Evolutionary conservation across 805 yeast genomes (phyloP), one percentile per base, ranked within the genome.

Genomic region (Metschnikowia orientalis): DNA sequence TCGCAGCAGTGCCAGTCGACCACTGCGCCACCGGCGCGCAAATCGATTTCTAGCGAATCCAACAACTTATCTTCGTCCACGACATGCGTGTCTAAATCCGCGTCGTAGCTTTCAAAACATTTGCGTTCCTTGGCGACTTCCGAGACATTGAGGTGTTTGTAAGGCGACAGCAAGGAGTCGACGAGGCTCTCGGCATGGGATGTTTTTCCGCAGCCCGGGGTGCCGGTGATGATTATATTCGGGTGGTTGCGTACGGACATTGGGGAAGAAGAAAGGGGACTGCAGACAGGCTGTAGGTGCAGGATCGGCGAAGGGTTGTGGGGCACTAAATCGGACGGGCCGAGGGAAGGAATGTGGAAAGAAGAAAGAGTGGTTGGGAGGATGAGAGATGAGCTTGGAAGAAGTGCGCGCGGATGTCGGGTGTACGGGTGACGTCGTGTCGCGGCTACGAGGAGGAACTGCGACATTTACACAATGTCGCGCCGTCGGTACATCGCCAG

Each of bases 1-100:
- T 92, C 98, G 60, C 95, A 87, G 27, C 90, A 92, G 56, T 92
- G 99, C 98, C 98, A 92, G 58, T 92, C 99, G 8, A 92, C 70
- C 6, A 92, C 66, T n/a, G 72, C 69, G 1, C 94, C 95, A n/a
- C 99, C 99, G 42, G 76, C 66, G 33, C 81, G 81, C 30, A 89
- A 65, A 23, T 81, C 73, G 5, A 81, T 79, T 56, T 89, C 96
- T 30, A 92, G 59, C 15, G 75, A 75, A 55, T 92, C 97, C 37
- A 88, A 59, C 9, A 90, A 65, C 53, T 77, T 80, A 52, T 92
- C 97, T 50, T 90, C 98, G 59, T 92, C 96, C 4, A 90, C 96
- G 24, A 90, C 85, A 30, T 81, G 75, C 2, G 94, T 77, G 49
- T 90, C 87, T 53, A 95, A 74, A 41, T 67, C 82, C 45, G 84